Conservation (phyloP, 2,329 filamentous ascomycete genomes). For the Microsporum audouinii region DNA sequence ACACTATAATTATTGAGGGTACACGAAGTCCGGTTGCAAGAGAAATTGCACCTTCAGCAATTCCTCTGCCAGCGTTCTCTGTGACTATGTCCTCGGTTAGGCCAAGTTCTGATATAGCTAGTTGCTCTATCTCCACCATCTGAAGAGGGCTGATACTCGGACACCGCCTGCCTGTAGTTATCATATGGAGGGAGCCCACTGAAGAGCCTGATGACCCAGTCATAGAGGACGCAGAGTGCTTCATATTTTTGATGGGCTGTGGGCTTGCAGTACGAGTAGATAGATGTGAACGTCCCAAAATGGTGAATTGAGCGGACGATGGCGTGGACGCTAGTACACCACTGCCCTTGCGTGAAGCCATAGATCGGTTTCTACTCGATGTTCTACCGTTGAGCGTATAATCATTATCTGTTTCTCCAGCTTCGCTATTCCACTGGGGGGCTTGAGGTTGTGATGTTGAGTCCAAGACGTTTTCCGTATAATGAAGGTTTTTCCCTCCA, state of each 20-base stretch:
- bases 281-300: conserved; percentile 26
- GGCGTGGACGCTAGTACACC: conserved; percentile 28
- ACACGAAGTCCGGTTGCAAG: conserved; percentile 48
- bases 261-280: conserved; percentile 31
- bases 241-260: conserved; percentile 29
- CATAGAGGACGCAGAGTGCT: conserved; percentile 33
- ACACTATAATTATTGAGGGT: conserved; percentile 54
- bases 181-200: conserved; percentile 40
- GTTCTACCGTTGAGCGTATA: conserved; percentile 31
- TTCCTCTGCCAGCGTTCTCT: conserved; percentile 79
- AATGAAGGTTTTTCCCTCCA: conserved; percentile 81
- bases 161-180: conserved; percentile 44
- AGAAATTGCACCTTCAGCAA: conserved; percentile 67
- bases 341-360: conserved; percentile 35
- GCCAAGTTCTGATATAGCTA: conserved; percentile 75
- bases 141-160: conserved; percentile 58
- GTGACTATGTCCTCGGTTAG: conserved; percentile 82
- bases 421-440: conserved; percentile 58
- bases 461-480: conserved; percentile 83
- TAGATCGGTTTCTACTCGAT: conserved; percentile 33
- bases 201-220: conserved; percentile 25
- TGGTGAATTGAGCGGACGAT: conserved; percentile 25
- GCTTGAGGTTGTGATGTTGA: conserved; percentile 33
- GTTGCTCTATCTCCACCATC: conserved; percentile 86
- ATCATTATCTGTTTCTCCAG: conserved; percentile 47